Evolutionary conservation across 495 filamentous ascomycete species (phyloP).

Genomic region (Aspergillus bridgeri): DNA sequence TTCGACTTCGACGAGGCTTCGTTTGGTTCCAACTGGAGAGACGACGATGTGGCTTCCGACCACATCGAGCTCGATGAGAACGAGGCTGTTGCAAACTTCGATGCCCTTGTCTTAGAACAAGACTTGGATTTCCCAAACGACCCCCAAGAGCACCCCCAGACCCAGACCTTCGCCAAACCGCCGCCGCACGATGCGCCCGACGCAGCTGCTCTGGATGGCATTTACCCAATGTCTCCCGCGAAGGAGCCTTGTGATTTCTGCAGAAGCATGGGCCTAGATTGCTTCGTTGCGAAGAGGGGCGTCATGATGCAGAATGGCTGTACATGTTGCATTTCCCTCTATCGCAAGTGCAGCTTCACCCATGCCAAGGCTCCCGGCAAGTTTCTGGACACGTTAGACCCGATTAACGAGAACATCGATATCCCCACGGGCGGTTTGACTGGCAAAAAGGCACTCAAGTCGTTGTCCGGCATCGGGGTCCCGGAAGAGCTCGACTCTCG

Average conservation of each 20-base stretch:
- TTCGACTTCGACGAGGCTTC: slow-evolving; percentile 54
- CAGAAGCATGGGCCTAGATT: slow-evolving; percentile 62
- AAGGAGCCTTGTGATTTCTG: slow-evolving; percentile 70
- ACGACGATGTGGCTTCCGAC: slow-evolving; percentile 43
- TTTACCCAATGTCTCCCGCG: slow-evolving; percentile 46
- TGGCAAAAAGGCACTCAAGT: slow-evolving; percentile 39
- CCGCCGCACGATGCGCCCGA: slow-evolving; percentile 24
- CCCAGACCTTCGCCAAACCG: slow-evolving; percentile 16
- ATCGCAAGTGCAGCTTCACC: slow-evolving; percentile 70
- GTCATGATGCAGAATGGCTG: slow-evolving; percentile 64
- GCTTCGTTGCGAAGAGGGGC: slow-evolving; percentile 69
- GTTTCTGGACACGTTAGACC: slow-evolving; percentile 50
- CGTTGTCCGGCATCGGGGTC: slow-evolving; percentile 33
- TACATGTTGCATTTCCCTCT: slow-evolving; percentile 75
- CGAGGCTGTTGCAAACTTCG: slow-evolving; percentile 31
- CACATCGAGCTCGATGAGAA: slow-evolving; percentile 37
- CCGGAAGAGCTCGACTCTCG: slow-evolving; percentile 37
- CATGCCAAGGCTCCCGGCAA: slow-evolving; percentile 42
- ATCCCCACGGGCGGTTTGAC: slow-evolving; percentile 35
- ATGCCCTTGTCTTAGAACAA: slow-evolving; percentile 38
- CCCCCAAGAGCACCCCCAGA: slow-evolving; percentile 27
- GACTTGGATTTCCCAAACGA: slow-evolving; percentile 35
- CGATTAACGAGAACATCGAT: slow-evolving; percentile 47
- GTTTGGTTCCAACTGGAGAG: slow-evolving; percentile 33
- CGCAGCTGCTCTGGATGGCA: slow-evolving; percentile 34